These are phyloP conservation scores for Vigna reflexopilosa DNA, from an alignment of 306 rosid genomes.

Conservation along the genomic window DNA sequence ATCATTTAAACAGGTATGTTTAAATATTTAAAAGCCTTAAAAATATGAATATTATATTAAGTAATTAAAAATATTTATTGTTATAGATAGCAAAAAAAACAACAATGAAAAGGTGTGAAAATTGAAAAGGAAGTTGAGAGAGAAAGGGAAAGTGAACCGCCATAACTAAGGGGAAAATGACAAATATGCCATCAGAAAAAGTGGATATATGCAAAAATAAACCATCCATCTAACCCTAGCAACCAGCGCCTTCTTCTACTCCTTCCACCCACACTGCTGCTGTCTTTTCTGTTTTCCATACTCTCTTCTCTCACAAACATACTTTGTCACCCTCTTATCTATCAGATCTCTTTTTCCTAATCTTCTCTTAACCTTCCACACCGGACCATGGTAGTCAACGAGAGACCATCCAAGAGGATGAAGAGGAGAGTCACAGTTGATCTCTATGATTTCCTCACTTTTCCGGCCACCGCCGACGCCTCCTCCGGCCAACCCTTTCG, in stretches of 20 bases:
- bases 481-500: conserved; percentile 58
- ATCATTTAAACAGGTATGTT: too few species aligned
- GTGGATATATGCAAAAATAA: conserved; percentile 43
- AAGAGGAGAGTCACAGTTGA: conserved; percentile 80
- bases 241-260: conserved; percentile 30
- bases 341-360: not conserved
- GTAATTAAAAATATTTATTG: too few species aligned
- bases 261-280: not conserved
- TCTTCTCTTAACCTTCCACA: not conserved
- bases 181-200: conserved; percentile 25
- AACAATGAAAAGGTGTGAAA: not conserved
- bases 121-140: conserved; percentile 29
- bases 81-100: too few species aligned
- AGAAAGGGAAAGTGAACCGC: conserved; percentile 37
- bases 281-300: not conserved
- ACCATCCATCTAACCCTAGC: conserved; percentile 44
- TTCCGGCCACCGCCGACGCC: conserved; percentile 4
- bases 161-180: not conserved
- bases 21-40: too few species aligned
- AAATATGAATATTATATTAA: too few species aligned
- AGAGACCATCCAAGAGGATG: conserved; percentile 80
- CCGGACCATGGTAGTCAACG: conserved; percentile 71
- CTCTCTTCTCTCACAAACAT: not conserved
- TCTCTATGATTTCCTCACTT: conserved; percentile 68
- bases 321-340: not conserved